Evolutionary conservation across 257 asterid genomes (phyloP).

Genomic region (Solanum etuberosum): DNA sequence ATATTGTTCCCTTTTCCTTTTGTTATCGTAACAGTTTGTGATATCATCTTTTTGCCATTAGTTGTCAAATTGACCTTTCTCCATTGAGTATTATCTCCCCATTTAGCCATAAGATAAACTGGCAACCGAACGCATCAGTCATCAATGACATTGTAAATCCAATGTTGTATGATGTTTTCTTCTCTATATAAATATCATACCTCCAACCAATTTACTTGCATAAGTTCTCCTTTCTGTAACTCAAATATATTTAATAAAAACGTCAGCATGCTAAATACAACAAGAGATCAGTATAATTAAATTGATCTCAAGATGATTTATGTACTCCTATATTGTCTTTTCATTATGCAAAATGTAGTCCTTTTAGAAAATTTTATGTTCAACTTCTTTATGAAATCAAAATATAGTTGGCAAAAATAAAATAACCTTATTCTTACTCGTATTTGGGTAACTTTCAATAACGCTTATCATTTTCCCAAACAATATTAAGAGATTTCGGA

Average conservation of each 20-base stretch:
- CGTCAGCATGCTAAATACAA: background rate
- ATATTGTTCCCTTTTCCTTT: background rate
- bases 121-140: conserved; percentile 24
- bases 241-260: background rate
- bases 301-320: too few species aligned
- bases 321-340: background rate
- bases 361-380: too few species aligned
- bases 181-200: background rate
- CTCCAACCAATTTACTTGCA: conserved; percentile 22
- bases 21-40: background rate
- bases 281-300: background rate
- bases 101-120: conserved; percentile 14
- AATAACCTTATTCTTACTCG: background rate
- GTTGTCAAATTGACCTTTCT: background rate
- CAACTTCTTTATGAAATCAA: too few species aligned
- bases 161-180: conserved; percentile 2
- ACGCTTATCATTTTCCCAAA: background rate
- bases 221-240: background rate
- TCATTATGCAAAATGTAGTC: background rate
- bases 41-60: background rate
- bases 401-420: too few species aligned
- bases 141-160: conserved; percentile 7
- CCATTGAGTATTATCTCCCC: conserved; percentile 11
- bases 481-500: background rate
- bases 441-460: background rate